Base-by-base conservation (phyloP, 2,329 filamentous ascomycete species). In the Acephala macrosclerotiorum region DNA sequence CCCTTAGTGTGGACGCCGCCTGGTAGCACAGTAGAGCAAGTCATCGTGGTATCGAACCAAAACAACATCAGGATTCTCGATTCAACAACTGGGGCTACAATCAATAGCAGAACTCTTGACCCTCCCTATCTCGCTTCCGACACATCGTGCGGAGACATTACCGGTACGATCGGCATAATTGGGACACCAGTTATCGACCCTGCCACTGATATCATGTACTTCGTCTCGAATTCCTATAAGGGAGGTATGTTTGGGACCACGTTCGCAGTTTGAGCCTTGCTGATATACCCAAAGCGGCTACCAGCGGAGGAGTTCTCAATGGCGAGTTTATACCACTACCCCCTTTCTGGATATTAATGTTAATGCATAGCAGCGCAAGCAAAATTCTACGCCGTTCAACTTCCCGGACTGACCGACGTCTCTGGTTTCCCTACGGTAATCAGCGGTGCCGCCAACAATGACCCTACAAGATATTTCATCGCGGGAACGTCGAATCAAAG, bases 1-100 rank as follows among this genome's bases (percentile, higher is more conserved):
- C 82, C 83, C 7, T 71, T 85, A 16, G 80, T 84, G 6, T 85
- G 85, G 75, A 88, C 86, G 0, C 80, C 83, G 6, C 77, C 79
- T 38, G 79, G 79, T 18, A 75, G 74, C 2, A 79, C 78, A 11
- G 84, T 87, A 14, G 58, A 65, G 75, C 84, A 82, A 61, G 80
- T 88, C 47, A 87, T 83, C 69, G 74, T 85, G 7, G 81, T 85
- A 1, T 87, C 85, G 0, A 84, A 84, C 0, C 84, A 86, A 71
- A 87, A 87, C 74, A 86, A 85, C 56, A 75, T 87, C 11, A 85
- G 86, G 73, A 86, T 85, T 65, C 74, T 87, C 26, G 79, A 87
- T 70, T 83, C 83, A 0, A 82, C 83, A 71, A 86, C 83, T 0
- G 85, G 85, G 18, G 79, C 75, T 2, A 82, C 86, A 22, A 67